Conservation (phyloP, 768 basidiomycete genomes). For the Rhodotorula kratochvilovae region DNA sequence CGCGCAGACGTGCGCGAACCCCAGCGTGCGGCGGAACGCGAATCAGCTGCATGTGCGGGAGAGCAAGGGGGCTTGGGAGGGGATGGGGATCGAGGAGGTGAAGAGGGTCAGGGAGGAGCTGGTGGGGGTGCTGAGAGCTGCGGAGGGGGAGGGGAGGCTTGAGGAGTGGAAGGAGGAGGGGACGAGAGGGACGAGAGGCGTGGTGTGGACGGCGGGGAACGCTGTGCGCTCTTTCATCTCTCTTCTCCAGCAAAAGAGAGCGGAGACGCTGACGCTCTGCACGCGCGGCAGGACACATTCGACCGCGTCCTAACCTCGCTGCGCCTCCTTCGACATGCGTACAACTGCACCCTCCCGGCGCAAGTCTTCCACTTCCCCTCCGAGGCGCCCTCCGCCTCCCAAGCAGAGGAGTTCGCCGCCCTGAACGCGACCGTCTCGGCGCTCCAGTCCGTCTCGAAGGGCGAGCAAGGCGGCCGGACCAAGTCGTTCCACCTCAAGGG, state of each 20-base stretch:
- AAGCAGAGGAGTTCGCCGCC: slow-evolving; percentile 24
- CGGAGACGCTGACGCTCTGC: not conserved
- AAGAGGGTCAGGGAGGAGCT: slow-evolving; percentile 5
- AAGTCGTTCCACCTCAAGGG: slow-evolving; percentile 50
- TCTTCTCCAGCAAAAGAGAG: no score
- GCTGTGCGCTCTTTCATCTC: slow-evolving; percentile 46
- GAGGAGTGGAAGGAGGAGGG: slow-evolving; percentile 18
- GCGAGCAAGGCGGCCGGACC: slow-evolving; percentile 43
- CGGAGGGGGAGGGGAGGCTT: slow-evolving; percentile 18
- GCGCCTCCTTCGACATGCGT: slow-evolving; percentile 39
- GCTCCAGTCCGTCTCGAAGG: slow-evolving; percentile 33
- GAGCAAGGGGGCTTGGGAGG: not conserved
- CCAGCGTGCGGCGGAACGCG: not conserved
- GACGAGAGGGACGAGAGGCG: slow-evolving; percentile 43
- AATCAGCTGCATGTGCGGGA: slow-evolving; percentile 1
- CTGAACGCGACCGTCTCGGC: slow-evolving; percentile 32
- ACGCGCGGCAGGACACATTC: slow-evolving; percentile 43
- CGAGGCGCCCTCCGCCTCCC: slow-evolving; percentile 45
- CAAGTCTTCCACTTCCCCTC: slow-evolving; percentile 50
- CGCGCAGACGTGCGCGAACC: slow-evolving; percentile 43
- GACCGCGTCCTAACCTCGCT: slow-evolving; percentile 45
- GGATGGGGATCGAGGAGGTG: not conserved
- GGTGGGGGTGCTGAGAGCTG: not conserved
- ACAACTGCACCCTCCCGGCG: slow-evolving; percentile 44
- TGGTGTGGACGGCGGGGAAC: slow-evolving; percentile 54